Conservation (phyloP, 306 rosid species). For the Oxytropis ochrocephala region DNA sequence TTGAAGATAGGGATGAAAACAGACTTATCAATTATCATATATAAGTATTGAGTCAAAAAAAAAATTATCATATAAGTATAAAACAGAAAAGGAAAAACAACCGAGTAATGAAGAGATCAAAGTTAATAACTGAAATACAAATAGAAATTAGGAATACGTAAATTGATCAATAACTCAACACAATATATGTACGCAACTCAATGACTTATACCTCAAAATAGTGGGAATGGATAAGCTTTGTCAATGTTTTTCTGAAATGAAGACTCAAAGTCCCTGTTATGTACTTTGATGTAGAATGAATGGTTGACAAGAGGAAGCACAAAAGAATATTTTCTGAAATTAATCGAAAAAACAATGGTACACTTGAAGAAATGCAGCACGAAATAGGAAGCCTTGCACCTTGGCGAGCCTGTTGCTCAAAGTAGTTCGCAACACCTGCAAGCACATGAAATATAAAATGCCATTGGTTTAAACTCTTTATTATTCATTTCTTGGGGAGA, state of each 20-base stretch:
- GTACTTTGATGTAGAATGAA: slow-evolving; percentile 84
- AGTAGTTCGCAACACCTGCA: slow-evolving; percentile 85
- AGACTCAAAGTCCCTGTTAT: slow-evolving; percentile 89
- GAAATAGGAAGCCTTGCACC: slow-evolving; percentile 98
- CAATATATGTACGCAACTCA: neutral
- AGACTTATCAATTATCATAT: neutral
- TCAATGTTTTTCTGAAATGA: slow-evolving; percentile 89
- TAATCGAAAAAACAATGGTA: slow-evolving; percentile 74
- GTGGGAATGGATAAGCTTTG: slow-evolving; percentile 81
- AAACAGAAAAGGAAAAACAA: neutral
- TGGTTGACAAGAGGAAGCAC: slow-evolving; percentile 82
- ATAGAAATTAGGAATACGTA: neutral
- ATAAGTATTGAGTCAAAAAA: too few relatives aligned
- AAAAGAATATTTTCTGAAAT: slow-evolving; percentile 85
- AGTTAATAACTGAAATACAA: neutral
- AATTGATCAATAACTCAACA: slow-evolving; percentile 3
- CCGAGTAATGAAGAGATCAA: neutral
- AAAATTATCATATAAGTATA: neutral
- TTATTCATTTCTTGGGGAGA: neutral
- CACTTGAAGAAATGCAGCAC: slow-evolving; percentile 97
- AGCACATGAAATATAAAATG: slow-evolving; percentile 8
- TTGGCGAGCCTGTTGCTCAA: slow-evolving; percentile 99
- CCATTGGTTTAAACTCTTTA: slow-evolving; percentile 3
- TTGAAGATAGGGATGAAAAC: neutral
- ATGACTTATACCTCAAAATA: slow-evolving; percentile 78